Percentiles rank a stretch among this genome's conserved stretches.
phyloP scores from a whole-genome alignment of 2,329 filamentous ascomycete genomes.

The Emydomyces testavorans region DNA sequence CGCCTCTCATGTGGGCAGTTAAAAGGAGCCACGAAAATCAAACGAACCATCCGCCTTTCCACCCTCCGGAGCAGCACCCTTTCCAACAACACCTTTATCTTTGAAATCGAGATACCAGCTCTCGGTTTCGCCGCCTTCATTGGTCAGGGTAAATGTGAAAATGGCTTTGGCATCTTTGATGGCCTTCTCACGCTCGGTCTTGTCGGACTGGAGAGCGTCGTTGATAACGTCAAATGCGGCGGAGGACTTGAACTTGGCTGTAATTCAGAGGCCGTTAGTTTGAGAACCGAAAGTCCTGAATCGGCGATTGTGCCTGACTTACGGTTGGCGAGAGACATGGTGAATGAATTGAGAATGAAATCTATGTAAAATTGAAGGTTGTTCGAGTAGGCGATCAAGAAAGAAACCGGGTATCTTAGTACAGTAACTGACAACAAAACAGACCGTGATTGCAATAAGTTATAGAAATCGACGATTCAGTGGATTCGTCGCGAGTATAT shows the following conservation, averaged over 20 bases:
- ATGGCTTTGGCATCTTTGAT: conserved; percentile 79
- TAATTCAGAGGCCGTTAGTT: conserved; percentile 8
- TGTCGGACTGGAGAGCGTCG: conserved; percentile 53
- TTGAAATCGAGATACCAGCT: conserved; percentile 96
- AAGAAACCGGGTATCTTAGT: conserved; percentile 15
- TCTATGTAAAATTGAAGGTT: neutral
- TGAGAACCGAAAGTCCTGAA: neutral
- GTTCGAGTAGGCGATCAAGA: neutral
- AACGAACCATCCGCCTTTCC: conserved; percentile 70
- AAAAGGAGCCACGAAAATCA: neutral
- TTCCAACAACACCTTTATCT: conserved; percentile 69
- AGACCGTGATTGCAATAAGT: neutral
- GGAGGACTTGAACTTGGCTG: conserved; percentile 79
- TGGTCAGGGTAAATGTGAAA: conserved; percentile 89
- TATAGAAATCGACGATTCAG: neutral
- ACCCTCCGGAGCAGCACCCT: conserved; percentile 55
- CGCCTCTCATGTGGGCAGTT: no score
- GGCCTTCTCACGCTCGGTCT: conserved; percentile 69
- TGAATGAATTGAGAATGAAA: conserved; percentile 21
- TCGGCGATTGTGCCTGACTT: conserved; percentile 24
- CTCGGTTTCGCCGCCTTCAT: conserved; percentile 63
- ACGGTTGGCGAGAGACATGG: conserved; percentile 66
- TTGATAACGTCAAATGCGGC: conserved; percentile 84
- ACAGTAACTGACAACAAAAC: neutral
- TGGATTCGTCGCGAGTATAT: neutral